These are phyloP conservation scores for Talaromyces sp. DNA, from an alignment of 2,329 filamentous ascomycete genomes.

Conservation along the genomic window DNA sequence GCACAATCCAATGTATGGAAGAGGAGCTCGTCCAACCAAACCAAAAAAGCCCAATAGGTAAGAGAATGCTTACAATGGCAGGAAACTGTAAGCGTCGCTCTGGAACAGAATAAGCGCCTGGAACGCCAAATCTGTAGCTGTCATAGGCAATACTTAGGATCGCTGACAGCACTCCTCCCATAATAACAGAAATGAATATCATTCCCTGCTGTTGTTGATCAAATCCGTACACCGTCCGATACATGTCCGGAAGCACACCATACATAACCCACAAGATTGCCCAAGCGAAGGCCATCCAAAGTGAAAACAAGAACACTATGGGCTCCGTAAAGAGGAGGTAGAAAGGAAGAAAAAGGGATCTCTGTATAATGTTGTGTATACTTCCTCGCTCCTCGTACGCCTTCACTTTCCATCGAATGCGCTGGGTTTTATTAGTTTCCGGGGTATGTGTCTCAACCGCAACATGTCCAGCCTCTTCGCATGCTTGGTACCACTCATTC, in stretches of 20 bases:
- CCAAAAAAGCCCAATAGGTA: constrained; percentile 47
- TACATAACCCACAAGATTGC: constrained; percentile 21
- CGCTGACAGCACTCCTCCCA: constrained; percentile 41
- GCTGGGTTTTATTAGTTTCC: too few species aligned
- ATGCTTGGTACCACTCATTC: constrained; percentile 69
- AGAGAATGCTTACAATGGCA: constrained; percentile 45
- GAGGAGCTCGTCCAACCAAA: constrained; percentile 44
- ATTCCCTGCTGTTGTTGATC: constrained; percentile 47
- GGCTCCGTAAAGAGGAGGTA: constrained; percentile 24
- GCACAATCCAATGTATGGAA: constrained; percentile 38
- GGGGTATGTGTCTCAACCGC: too few species aligned
- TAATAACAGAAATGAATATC: constrained; percentile 62
- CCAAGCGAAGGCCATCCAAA: background rate
- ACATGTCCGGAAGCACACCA: constrained; percentile 2
- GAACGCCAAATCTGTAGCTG: too few species aligned
- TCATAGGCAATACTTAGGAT: constrained; percentile 15
- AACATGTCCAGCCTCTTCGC: constrained; percentile 28
- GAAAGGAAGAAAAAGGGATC: constrained; percentile 14
- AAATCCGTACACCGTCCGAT: constrained; percentile 57
- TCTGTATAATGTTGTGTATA: background rate
- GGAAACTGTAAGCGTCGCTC: constrained; percentile 47
- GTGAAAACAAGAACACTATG: constrained; percentile 18
- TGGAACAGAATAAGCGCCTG: too few species aligned
- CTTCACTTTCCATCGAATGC: background rate
- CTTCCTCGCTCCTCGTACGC: background rate